A percentile compares a stretch with the other conserved stretches of the same genome.
phyloP scores from a whole-genome alignment of 371 early-diverging fungal genomes.

The Zychaea mexicana region DNA sequence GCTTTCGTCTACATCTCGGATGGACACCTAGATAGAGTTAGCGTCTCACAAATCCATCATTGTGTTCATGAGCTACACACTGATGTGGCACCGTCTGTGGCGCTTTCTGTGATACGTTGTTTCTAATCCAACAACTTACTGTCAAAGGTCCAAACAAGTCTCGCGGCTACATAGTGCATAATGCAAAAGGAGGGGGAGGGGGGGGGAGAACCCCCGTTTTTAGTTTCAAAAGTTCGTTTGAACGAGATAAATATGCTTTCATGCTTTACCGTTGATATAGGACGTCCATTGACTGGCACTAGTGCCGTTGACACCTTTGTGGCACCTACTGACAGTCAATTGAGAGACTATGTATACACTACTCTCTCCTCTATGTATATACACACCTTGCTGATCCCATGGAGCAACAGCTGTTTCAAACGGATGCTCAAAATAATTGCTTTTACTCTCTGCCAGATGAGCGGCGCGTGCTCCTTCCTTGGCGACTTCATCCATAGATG shows the following conservation, averaged over 20 bases:
- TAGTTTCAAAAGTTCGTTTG: too few relatives aligned
- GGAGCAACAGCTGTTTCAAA: constrained; percentile 25
- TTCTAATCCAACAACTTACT: too few relatives aligned
- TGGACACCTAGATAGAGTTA: too few relatives aligned
- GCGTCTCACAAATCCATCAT: too few relatives aligned
- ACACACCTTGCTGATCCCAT: too few relatives aligned
- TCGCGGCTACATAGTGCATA: too few relatives aligned
- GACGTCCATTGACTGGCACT: not conserved
- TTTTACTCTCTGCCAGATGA: constrained; percentile 15
- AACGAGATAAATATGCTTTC: too few relatives aligned
- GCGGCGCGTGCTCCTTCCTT: constrained; percentile 15
- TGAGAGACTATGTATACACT: not conserved
- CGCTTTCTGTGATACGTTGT: too few relatives aligned
- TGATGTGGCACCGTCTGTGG: too few relatives aligned
- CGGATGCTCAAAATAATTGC: constrained; percentile 46
- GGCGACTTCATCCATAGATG: constrained; percentile 41
- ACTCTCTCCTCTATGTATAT: constrained; percentile 22
- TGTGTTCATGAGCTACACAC: not conserved
- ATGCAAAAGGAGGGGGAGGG: too few relatives aligned
- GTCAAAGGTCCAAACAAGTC: too few relatives aligned
- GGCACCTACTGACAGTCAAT: not conserved
- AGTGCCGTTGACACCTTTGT: not conserved
- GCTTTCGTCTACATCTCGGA: constrained; percentile 44
- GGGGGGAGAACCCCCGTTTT: too few relatives aligned
- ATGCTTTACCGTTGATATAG: not conserved